These are phyloP conservation scores for Tinospora cordifolia DNA, from an alignment of 164 flowering plant genomes.

Conservation along the genomic window DNA sequence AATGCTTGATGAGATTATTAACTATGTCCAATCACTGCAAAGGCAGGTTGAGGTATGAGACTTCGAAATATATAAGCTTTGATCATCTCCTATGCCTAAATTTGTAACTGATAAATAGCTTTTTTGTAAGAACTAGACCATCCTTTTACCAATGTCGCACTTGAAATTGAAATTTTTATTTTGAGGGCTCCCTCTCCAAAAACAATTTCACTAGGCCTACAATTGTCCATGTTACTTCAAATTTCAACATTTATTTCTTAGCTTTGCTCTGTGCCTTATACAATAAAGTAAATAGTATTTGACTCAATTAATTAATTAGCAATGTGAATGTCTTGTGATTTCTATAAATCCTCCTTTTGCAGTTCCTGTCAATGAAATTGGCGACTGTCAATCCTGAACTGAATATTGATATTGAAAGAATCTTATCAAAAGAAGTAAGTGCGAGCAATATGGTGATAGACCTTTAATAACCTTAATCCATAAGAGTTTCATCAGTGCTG, in stretches of 20 bases:
- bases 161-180: not conserved
- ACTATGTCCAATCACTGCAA: constrained; percentile 95
- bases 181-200: not conserved
- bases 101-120: not conserved
- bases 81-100: not conserved
- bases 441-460: not conserved
- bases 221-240: not conserved
- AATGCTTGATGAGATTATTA: constrained; percentile 98
- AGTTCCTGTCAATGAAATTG: constrained; percentile 93
- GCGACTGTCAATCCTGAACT: constrained; percentile 87
- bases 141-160: too few species aligned
- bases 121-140: not conserved
- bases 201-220: not conserved
- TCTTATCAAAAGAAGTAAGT: constrained; percentile 79
- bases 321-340: not conserved
- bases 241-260: not conserved
- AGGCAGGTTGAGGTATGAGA: constrained; percentile 88
- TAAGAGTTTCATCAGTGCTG: not conserved
- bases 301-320: not conserved
- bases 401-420: constrained; percentile 55
- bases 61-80: not conserved
- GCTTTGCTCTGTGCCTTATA: not conserved
- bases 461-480: not conserved
- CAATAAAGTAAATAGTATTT: not conserved
- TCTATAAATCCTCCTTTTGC: constrained; percentile 20